phyloP scores from a whole-genome alignment of 805 yeast genomes.

The Nakazawaea sp. region DNA sequence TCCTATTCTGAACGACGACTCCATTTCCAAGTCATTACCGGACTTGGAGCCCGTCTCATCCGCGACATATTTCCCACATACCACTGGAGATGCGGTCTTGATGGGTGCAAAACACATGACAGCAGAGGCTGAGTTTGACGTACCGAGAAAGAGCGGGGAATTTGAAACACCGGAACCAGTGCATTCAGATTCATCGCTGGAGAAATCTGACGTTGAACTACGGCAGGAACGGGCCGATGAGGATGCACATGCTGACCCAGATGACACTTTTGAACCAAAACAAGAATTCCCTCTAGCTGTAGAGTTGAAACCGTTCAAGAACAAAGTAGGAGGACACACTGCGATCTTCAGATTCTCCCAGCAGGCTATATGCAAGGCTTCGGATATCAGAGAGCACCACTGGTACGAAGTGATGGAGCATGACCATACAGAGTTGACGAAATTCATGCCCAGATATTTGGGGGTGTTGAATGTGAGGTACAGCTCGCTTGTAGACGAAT shows the following conservation, averaged over 20 bases:
- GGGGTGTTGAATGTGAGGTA: slow-evolving; percentile 93
- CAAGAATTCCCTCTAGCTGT: slow-evolving; percentile 64
- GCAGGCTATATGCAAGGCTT: slow-evolving; percentile 88
- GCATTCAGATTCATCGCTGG: slow-evolving; percentile 15
- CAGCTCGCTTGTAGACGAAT: slow-evolving; percentile 27
- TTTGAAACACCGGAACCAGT: background rate
- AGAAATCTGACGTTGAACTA: slow-evolving; percentile 13
- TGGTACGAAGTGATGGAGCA: slow-evolving; percentile 90
- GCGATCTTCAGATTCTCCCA: slow-evolving; percentile 90
- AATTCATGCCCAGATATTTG: slow-evolving; percentile 89
- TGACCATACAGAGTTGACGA: slow-evolving; percentile 65
- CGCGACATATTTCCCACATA: slow-evolving; percentile 68
- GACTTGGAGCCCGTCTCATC: slow-evolving; percentile 56
- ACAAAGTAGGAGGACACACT: slow-evolving; percentile 97
- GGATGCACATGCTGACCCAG: background rate
- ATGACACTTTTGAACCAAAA: background rate
- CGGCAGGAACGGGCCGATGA: background rate
- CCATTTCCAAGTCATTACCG: slow-evolving; percentile 13
- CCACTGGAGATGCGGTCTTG: slow-evolving; percentile 26
- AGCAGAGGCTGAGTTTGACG: slow-evolving; percentile 43
- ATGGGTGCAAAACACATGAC: slow-evolving; percentile 33
- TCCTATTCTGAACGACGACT: background rate
- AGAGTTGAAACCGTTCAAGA: slow-evolving; percentile 83
- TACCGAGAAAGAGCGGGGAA: slow-evolving; percentile 16
- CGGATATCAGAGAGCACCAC: slow-evolving; percentile 81